Conservation (phyloP, 2,329 filamentous ascomycete genomes). For the Fusarium agapanthi region DNA sequence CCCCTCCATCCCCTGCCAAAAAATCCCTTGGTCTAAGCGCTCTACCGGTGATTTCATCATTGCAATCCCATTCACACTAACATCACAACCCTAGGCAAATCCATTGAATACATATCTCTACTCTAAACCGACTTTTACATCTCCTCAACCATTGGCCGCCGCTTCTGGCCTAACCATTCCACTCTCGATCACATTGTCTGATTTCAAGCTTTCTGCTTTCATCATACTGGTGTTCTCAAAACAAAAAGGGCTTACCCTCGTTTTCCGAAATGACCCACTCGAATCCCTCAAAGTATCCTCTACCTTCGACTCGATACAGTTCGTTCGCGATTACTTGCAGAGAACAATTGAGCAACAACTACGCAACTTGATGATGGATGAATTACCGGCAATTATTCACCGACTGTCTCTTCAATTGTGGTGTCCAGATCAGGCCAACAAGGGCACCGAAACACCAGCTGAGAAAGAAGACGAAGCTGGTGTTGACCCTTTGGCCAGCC, state of each 20-base stretch:
- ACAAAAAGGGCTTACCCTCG: slow-evolving; percentile 94
- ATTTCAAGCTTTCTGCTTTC: slow-evolving; percentile 95
- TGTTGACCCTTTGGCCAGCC: slow-evolving; percentile 82
- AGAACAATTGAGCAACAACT: slow-evolving; percentile 95
- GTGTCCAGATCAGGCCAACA: slow-evolving; percentile 79
- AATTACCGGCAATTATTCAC: slow-evolving; percentile 95
- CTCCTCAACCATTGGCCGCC: slow-evolving; percentile 89
- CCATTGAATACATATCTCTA: slow-evolving; percentile 95
- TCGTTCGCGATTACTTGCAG: slow-evolving; percentile 96
- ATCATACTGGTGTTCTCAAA: slow-evolving; percentile 98
- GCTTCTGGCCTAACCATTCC: slow-evolving; percentile 94
- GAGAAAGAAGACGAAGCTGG: slow-evolving; percentile 66
- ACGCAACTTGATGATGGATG: slow-evolving; percentile 95
- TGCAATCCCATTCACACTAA: slow-evolving; percentile 51
- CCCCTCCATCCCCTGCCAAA: not conserved
- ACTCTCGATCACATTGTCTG: slow-evolving; percentile 94
- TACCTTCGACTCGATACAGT: slow-evolving; percentile 98
- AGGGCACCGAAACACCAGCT: slow-evolving; percentile 58
- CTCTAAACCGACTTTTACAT: slow-evolving; percentile 91
- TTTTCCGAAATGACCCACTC: slow-evolving; percentile 97
- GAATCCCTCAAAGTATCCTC: slow-evolving; percentile 98
- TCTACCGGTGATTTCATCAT: slow-evolving; percentile 29
- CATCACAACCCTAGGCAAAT: slow-evolving; percentile 73
- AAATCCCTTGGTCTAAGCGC: slow-evolving; percentile 18
- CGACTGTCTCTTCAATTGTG: slow-evolving; percentile 86